Base-by-base conservation (phyloP, 179 eudicot species). In the Camellia oleifera region DNA sequence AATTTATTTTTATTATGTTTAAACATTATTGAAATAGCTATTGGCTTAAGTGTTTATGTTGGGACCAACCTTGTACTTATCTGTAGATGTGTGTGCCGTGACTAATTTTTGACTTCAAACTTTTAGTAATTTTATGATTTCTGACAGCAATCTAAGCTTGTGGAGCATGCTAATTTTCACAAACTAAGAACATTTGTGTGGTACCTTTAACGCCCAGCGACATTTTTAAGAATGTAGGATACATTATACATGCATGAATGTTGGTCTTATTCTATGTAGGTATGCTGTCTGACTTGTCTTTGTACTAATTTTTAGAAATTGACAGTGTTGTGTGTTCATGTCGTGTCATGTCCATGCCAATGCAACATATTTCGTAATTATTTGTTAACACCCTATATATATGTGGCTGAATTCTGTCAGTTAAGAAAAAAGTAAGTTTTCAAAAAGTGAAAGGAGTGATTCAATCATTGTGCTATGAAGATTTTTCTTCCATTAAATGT, bases 101-200 rank as follows among this genome's bases (percentile, higher is more conserved):
- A 12, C 4, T 67, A 67, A 67, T 42, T 32, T 10, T 42, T 42
- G 15, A 32, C 15, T 67, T 67, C 6, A 32, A 26, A 13, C 48
- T 67, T 40, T 12, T 67, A 12, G 46, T 67, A 46, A n/a, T 69
- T 44, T 69, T 32, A 13, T 17, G 44, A 20, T 72, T 48, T n/a
- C 44, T 2, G 53, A 52, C 23, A n/a, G 12, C 46, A 72, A 53
- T 52, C 46, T 50, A 23, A 54, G 62, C 42, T 72, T 53, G 61
- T 72, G 45, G 62, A 72, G 2, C 18, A 54, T 53, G 76, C 76
- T 72, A 26, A 40, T 72, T 72, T 53, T 53, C 57, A 18, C 40
- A 26, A 9, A 2, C 17, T 2, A 32, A 26, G 15, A 5, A 7
- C 46, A 66, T 63, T 2, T 12, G 15, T 66, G 46, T 32, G 70